Evolutionary conservation across 1,284 basidiomycete genomes (phyloP).

Genomic region (Boletus austroedulis): DNA sequence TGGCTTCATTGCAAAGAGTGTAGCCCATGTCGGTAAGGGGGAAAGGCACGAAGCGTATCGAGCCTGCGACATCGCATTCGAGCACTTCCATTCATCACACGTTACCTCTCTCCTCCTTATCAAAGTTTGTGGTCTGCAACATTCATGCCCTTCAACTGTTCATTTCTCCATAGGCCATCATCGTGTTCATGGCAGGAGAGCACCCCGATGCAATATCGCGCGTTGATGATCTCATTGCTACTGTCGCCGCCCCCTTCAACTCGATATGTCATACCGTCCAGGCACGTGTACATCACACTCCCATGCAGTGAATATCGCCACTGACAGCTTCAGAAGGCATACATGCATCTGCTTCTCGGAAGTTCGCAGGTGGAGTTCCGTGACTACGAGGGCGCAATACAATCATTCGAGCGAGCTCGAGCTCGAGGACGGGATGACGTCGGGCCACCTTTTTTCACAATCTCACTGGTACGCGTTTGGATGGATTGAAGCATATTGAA

Average conservation of each 20-base stretch:
- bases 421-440: background rate
- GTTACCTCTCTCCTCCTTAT: background rate
- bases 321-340: background rate
- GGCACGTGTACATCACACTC: background rate
- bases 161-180: background rate
- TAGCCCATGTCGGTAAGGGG: too few species aligned
- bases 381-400: background rate
- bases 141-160: background rate
- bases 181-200: too few species aligned
- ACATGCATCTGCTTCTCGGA: background rate
- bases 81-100: background rate
- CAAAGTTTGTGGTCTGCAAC: background rate
- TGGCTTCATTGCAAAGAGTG: background rate
- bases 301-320: background rate
- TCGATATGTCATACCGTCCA: too few species aligned
- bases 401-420: background rate
- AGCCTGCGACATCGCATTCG: background rate
- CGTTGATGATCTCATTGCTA: too few species aligned
- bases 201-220: too few species aligned
- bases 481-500: background rate
- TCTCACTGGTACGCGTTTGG: background rate
- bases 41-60: background rate
- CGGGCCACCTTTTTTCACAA: background rate
- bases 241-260: too few species aligned
- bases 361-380: background rate